These are phyloP conservation scores for Ophiobolus disseminans DNA, from an alignment of 2,329 filamentous ascomycete species.

Conservation along the genomic window DNA sequence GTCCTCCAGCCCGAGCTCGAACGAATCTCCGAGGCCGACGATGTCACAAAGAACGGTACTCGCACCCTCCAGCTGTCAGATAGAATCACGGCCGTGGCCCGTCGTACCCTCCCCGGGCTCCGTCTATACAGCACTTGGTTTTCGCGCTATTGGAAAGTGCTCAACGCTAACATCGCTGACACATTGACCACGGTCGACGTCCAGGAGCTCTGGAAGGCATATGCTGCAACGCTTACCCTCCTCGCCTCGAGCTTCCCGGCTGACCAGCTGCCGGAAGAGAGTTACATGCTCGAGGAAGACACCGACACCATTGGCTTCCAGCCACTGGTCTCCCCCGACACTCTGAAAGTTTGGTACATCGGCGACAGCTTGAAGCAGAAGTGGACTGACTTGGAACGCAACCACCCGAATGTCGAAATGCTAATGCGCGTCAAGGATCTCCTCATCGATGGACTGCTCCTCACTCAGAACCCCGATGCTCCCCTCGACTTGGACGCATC, in stretches of 20 bases:
- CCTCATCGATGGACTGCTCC: constrained; percentile 65
- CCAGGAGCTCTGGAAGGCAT: constrained; percentile 69
- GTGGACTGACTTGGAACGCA: constrained; percentile 61
- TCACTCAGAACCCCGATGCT: constrained; percentile 60
- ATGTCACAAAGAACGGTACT: constrained; percentile 53
- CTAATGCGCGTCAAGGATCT: constrained; percentile 70
- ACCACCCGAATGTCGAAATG: constrained; percentile 69
- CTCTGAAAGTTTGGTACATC: constrained; percentile 60
- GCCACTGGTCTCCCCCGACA: constrained; percentile 62
- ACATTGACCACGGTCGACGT: constrained; percentile 64
- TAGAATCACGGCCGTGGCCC: constrained; percentile 65
- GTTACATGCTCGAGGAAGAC: constrained; percentile 73
- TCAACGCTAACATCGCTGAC: constrained; percentile 63
- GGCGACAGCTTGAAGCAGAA: constrained; percentile 59
- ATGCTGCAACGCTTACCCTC: constrained; percentile 67
- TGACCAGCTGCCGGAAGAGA: constrained; percentile 61
- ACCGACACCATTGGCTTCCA: constrained; percentile 70
- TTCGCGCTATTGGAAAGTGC: constrained; percentile 60
- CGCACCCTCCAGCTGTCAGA: constrained; percentile 50
- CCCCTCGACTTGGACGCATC: constrained; percentile 57
- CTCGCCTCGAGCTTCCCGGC: constrained; percentile 67
- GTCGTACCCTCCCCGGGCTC: constrained; percentile 67
- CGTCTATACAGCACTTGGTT: constrained; percentile 75
- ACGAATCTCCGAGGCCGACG: constrained; percentile 55
- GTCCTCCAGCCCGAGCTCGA: constrained; percentile 74